phyloP scores from a whole-genome alignment of 768 basidiomycete genomes.

The Botryobasidium botryosum region DNA sequence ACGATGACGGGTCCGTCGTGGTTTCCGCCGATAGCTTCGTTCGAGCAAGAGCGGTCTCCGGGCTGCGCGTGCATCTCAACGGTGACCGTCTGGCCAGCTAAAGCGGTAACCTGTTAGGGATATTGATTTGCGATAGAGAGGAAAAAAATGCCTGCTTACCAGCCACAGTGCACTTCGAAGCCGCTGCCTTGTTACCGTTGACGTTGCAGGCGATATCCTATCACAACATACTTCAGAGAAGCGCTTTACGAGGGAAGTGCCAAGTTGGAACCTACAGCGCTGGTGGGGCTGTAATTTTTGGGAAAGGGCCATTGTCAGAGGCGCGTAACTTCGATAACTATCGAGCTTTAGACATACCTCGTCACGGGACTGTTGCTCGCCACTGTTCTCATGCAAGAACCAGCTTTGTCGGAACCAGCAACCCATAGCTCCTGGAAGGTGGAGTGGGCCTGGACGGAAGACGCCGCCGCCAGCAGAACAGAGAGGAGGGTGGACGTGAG shows the following conservation, averaged over 20 bases:
- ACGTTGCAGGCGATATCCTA: conserved; percentile 32
- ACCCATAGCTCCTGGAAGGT: conserved; percentile 38
- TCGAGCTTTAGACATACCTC: conserved; percentile 2
- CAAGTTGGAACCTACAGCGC: neutral
- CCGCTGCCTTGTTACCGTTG: neutral
- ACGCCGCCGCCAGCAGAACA: neutral
- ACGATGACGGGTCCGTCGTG: conserved; percentile 35
- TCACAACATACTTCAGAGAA: neutral
- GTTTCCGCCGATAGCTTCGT: conserved; percentile 34
- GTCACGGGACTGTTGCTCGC: conserved; percentile 32
- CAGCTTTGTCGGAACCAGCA: conserved; percentile 31
- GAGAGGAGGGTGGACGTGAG: no score
- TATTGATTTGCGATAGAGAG: neutral
- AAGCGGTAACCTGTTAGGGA: neutral
- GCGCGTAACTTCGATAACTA: neutral
- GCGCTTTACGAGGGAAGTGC: neutral
- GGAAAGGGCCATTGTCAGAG: neutral
- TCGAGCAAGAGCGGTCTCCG: conserved; percentile 28
- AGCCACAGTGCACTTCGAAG: neutral
- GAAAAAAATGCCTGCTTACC: neutral
- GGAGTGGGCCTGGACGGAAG: conserved; percentile 27
- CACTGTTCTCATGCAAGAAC: conserved; percentile 30
- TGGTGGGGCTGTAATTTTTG: neutral
- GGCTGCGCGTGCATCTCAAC: conserved; percentile 42
- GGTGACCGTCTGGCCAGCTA: conserved; percentile 31